Percentiles rank a stretch among this genome's conserved stretches.
phyloP scores from a whole-genome alignment of 2,329 filamentous ascomycete genomes.

The Arthroderma uncinatum region DNA sequence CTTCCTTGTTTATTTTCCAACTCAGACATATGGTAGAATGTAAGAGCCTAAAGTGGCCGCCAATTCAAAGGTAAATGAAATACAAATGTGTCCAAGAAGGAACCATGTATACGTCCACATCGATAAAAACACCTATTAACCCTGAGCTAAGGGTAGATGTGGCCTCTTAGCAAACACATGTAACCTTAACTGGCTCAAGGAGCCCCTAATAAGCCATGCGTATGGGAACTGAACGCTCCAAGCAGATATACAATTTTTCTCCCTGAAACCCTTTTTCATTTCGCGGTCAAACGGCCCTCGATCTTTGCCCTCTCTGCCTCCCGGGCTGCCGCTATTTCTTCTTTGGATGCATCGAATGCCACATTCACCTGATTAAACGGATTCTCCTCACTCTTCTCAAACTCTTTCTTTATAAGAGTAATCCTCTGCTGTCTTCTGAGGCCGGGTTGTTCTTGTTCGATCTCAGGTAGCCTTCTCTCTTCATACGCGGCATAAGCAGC shows the following conservation, averaged over 20 bases:
- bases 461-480: conserved; percentile 68
- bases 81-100: neutral
- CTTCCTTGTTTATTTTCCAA: too few species aligned
- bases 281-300: conserved; percentile 51
- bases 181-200: neutral
- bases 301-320: conserved; percentile 60
- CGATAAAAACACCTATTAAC: neutral
- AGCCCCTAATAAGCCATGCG: neutral
- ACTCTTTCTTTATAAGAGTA: conserved; percentile 78
- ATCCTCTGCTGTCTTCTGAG: conserved; percentile 74
- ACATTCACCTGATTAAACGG: conserved; percentile 80
- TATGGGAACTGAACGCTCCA: neutral
- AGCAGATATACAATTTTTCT: neutral
- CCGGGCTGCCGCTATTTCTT: conserved; percentile 59
- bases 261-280: neutral
- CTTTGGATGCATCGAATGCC: conserved; percentile 64
- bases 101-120: neutral
- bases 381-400: conserved; percentile 88
- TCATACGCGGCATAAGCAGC: conserved; percentile 76
- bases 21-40: neutral
- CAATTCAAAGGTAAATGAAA: too few species aligned
- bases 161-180: too few species aligned
- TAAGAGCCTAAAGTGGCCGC: too few species aligned
- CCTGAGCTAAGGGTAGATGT: too few species aligned
- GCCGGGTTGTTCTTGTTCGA: conserved; percentile 71